Base-by-base conservation (phyloP, 768 basidiomycete species). In the Saitozyma sp. region DNA sequence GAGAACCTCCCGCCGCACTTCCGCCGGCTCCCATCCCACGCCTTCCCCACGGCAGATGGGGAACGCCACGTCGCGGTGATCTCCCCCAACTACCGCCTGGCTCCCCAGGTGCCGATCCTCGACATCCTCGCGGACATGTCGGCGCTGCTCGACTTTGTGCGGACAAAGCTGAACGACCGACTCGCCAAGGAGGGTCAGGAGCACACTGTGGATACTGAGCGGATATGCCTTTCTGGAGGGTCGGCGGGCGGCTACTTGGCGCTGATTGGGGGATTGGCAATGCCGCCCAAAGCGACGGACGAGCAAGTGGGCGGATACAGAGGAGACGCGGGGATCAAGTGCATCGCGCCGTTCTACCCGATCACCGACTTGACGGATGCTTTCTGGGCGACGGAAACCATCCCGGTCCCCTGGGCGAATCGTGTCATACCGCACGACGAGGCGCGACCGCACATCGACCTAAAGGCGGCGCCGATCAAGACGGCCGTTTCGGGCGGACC, bases 41-140 rank as follows among this genome's bases (percentile, higher is more conserved):
- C 58, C 10, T 69, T 64, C 54, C 3, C 50, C 16, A 48, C 46
- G 5, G 0, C 54, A 3, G 10, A 16, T 16, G 54, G 48, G 2
- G 61, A 68, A n/a, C 63, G 67, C 20, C 54, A 61, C 40, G 54
- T 74, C 2, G 69, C 68, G 8, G 66, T 79, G 40, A 68, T 80
- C 40, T 76, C 78, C 8, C 72, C 78, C 43, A 79, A 80, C 66
- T 79, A 80, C 60, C 66, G 80, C 14, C 63, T 80, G 40, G 76
- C 80, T 6, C 80, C 80, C 1, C 80, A 80, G 64, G 70, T 70
- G 0, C 74, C 78, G 9, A 66, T 80, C 38, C 66, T 78, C 7
- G 71, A 68, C 19, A 79, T 80, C 50, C 57, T 80, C 5, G 68
- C 68, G 3, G 80, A 80, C 62, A 56, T 78, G 13, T 69, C 64